phyloP scores from a whole-genome alignment of 2,329 filamentous ascomycete genomes.

The Bipolaris victoriae region DNA sequence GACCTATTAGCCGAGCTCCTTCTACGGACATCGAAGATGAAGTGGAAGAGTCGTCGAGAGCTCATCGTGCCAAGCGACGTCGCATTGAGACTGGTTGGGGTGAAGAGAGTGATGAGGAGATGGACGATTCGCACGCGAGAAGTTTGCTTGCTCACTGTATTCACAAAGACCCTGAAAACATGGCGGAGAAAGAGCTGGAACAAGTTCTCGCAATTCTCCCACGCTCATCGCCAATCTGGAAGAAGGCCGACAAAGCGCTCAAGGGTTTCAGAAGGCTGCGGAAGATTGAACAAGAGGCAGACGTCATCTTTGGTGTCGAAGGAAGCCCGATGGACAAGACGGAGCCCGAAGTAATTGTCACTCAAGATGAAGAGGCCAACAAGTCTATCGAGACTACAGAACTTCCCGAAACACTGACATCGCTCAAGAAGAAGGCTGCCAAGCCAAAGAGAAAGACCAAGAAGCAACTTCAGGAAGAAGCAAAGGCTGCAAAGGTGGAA shows the following conservation, averaged over 20 bases:
- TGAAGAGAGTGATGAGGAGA: constrained; percentile 57
- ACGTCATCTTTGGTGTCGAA: constrained; percentile 65
- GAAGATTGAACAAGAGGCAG: constrained; percentile 84
- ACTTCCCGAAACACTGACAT: constrained; percentile 33
- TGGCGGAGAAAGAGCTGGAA: constrained; percentile 69
- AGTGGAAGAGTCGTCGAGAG: constrained; percentile 56
- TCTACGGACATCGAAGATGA: constrained; percentile 57
- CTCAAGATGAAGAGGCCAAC: constrained; percentile 53
- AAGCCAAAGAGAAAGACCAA: constrained; percentile 78
- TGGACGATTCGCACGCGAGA: constrained; percentile 55
- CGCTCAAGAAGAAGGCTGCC: constrained; percentile 45
- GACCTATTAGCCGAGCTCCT: constrained; percentile 74
- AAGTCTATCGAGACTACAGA: constrained; percentile 49
- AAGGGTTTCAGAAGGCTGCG: constrained; percentile 64
- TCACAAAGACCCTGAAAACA: constrained; percentile 70
- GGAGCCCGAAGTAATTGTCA: constrained; percentile 42
- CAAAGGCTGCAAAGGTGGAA: constrained; percentile 45
- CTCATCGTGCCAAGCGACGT: constrained; percentile 54
- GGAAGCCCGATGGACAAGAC: constrained; percentile 55
- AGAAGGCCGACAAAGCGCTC: constrained; percentile 69
- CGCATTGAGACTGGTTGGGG: constrained; percentile 55
- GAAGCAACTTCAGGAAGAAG: constrained; percentile 71
- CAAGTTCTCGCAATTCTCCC: constrained; percentile 60
- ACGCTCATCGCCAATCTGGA: constrained; percentile 70
- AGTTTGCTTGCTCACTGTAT: constrained; percentile 57